Conservation (phyloP, 305 asterid species). For the Fraxinus ornus region DNA sequence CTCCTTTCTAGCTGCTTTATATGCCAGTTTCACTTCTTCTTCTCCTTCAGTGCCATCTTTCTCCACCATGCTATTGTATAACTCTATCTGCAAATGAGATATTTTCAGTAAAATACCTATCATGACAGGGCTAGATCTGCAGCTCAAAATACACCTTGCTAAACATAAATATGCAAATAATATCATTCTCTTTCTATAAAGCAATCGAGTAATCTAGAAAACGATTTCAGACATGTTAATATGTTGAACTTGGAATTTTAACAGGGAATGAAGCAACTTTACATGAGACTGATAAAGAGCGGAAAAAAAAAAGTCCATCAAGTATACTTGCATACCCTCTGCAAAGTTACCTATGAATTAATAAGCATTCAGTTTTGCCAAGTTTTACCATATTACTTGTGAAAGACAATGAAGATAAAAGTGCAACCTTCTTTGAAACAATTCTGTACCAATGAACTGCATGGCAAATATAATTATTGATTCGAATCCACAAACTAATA, state of each 20-base stretch:
- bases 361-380: not conserved
- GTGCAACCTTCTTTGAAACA: not conserved
- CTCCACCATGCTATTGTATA: constrained; percentile 82
- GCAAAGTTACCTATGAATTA: not conserved
- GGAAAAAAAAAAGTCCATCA: not conserved
- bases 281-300: not conserved
- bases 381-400: not conserved
- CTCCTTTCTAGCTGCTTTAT: constrained; percentile 81
- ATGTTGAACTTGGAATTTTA: not conserved
- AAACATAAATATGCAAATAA: not conserved
- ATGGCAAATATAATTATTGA: not conserved
- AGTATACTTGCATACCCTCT: not conserved
- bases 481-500: not conserved
- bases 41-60: constrained; percentile 73
- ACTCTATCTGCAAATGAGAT: constrained; percentile 61
- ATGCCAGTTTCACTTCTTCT: constrained; percentile 74
- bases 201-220: not conserved
- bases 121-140: not conserved
- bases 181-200: not conserved
- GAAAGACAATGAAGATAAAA: not conserved
- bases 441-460: not conserved
- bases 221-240: not conserved
- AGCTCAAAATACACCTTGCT: not conserved
- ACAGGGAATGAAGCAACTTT: not conserved
- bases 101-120: not conserved